Percentiles rank a stretch among this genome's conserved stretches.
Evolutionary conservation across 2,329 filamentous ascomycete species (phyloP).

Genomic region (Geosmithia putterillii): DNA sequence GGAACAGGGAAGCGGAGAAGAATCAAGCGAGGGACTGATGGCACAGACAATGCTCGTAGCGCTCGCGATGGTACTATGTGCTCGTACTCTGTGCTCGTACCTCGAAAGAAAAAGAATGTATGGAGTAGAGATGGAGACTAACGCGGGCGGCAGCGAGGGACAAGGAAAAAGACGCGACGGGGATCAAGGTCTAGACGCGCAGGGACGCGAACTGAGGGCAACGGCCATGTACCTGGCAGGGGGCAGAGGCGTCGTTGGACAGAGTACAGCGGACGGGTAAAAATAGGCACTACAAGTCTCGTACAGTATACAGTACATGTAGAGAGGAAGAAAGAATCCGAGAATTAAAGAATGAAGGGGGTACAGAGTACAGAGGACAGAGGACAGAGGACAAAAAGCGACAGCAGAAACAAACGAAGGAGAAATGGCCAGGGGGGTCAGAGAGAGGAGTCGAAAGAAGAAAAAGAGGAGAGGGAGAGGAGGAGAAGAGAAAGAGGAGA

Average conservation of each 20-base stretch:
- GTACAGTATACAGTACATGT: background rate
- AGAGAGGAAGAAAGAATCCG: background rate
- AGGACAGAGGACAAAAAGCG: background rate
- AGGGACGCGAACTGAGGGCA: background rate
- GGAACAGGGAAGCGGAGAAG: background rate
- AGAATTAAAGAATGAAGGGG: background rate
- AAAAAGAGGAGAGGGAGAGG: background rate
- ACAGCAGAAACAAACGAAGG: background rate
- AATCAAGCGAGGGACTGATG: background rate
- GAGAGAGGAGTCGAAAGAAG: background rate
- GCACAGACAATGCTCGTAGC: background rate
- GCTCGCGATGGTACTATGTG: no score
- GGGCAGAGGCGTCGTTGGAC: no score
- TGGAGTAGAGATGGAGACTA: background rate
- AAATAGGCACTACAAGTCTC: no score
- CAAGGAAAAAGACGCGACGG: background rate
- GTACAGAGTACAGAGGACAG: background rate
- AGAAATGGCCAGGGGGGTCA: background rate
- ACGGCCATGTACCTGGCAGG: background rate
- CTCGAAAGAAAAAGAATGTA: background rate
- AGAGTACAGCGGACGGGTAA: no score
- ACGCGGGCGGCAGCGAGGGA: background rate
- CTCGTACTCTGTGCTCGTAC: no score
- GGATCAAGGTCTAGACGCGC: background rate
- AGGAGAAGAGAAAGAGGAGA: background rate